Base-by-base conservation (phyloP, 208 protist genomes). In the Leishmania turanica region DNA sequence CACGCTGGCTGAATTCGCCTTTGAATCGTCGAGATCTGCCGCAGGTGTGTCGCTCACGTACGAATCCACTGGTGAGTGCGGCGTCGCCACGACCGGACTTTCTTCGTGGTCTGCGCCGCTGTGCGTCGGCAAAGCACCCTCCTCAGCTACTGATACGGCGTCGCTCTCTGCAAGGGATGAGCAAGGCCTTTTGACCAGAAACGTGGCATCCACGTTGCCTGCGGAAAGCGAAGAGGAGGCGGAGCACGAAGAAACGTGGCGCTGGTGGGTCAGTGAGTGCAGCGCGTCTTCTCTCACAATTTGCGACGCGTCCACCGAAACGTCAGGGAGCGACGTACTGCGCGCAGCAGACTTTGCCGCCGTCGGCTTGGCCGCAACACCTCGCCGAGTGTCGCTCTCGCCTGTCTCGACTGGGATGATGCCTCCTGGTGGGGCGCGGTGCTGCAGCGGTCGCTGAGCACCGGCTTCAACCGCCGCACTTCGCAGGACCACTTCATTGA, bases 41-140 rank as follows among this genome's bases (percentile, higher is more conserved):
- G 79, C 68, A 6, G 77, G 72, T 8, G 53, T 80, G 17, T 84
- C 81, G 68, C 87, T 91, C 31, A 91, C 81, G 65, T 94, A 84
- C 60, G 81, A 84, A 45, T 64, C 72, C 72, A 60, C 72, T 27
- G 51, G 47, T 11, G 72, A 64, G 31, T 3, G 11, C 65, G 42
- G 68, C 45, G 37, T 24, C n/a, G 47, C 49, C 51, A 78, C 31
- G 15, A 27, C 31, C 49, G 66, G 42, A 47, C n/a, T 7, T 27
- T 45, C 37, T 8, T 8, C 37, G 68, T 51, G 24, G 24, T 72
- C 27, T 24, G 45, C 2, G 34, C 21, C 9, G 24, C 45, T n/a
- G 21, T 72, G 31, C 24, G 4, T 72, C 68, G 9, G 5, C 37
- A 45, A 40, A 70, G 65, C 31, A 45, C 13, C 68, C 19, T 72